Base-by-base conservation (phyloP, 2,329 filamentous ascomycete species). In the Paraphaeosphaeria minitans region DNA sequence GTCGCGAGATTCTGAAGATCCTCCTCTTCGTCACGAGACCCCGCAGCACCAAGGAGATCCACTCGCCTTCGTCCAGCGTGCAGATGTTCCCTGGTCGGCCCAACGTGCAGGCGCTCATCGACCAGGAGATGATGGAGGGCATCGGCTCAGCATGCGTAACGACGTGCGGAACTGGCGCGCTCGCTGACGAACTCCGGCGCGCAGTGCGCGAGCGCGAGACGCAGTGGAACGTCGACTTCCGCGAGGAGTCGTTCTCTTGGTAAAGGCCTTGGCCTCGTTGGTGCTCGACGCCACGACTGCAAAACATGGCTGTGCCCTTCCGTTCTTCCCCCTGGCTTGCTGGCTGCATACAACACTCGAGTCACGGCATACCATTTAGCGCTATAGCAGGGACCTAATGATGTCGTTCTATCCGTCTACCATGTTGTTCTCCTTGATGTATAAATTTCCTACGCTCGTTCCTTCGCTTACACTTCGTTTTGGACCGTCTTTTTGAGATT, bases 21-120 rank as follows among this genome's bases (percentile, higher is more conserved):
- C 87, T 94, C 68, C 85, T 98, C 49, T 98, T 96, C 78, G 88
- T 98, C 66, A 98, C 95, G 5, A 85, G 92, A 55, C 94, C 94
- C 0, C 89, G 91, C 67, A 91, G 89, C 73, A 87, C 89, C n/a
- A 89, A 88, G 73, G 91, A 96, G 71, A 90, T 96, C 53, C 83
- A 88, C 67, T 92, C 87, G 49, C 87, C 89, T 4, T 92, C 88
- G 56, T 83, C 85, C 2, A 94, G 90, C 4, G 93, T 98, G 55
- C 91, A 93, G 78, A 95, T 98, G 89, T 92, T 92, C 75, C 90
- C 93, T 1, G 94, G 95, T 2, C 87, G 93, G 64, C 94, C 94
- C 10, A 92, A 96, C 71, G 85, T 96, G 46, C 84, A 87, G 21
- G 86, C 90, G 0, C 80, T 98, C n/a, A 80, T 98, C 48, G 84